Conservation (phyloP, 2,329 filamentous ascomycete genomes). For the Hortaea sp. region DNA sequence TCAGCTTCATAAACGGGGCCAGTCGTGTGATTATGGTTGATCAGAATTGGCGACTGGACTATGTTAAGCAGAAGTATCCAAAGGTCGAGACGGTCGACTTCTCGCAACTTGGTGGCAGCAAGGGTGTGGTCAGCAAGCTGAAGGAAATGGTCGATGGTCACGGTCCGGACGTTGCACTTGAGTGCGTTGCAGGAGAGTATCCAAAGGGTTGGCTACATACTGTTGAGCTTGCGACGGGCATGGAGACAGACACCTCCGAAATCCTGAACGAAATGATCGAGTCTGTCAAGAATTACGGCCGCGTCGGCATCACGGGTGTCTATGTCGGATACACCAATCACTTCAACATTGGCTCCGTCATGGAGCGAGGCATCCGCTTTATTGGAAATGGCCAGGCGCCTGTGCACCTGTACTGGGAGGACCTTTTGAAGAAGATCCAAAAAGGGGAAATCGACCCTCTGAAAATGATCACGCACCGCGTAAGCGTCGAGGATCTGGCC, state of each 20-base stretch:
- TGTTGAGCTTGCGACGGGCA: conserved; percentile 50
- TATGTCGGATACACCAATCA: conserved; percentile 62
- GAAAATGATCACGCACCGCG: conserved; percentile 73
- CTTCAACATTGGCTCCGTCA: conserved; percentile 73
- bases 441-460: conserved; percentile 60
- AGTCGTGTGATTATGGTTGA: conserved; percentile 71
- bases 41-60: conserved; percentile 60
- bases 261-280: conserved; percentile 72
- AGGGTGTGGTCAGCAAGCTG: conserved; percentile 59
- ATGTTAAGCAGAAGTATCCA: conserved; percentile 53
- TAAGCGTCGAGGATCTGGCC: conserved; percentile 41
- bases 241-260: conserved; percentile 78
- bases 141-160: conserved; percentile 61
- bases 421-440: conserved; percentile 59
- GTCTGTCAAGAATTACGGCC: conserved; percentile 60
- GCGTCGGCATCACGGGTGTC: conserved; percentile 67
- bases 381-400: conserved; percentile 61
- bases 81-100: conserved; percentile 62
- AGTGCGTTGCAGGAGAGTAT: conserved; percentile 53
- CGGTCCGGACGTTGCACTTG: conserved; percentile 65
- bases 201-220: conserved; percentile 53
- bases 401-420: conserved; percentile 75
- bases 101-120: conserved; percentile 46
- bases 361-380: conserved; percentile 77
- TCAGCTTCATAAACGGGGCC: conserved; percentile 61